A percentile compares a stretch with the other conserved stretches of the same genome.
phyloP scores from a whole-genome alignment of 225 moss, liverwort and hornwort species.

The Thuidium tamariscinum region DNA sequence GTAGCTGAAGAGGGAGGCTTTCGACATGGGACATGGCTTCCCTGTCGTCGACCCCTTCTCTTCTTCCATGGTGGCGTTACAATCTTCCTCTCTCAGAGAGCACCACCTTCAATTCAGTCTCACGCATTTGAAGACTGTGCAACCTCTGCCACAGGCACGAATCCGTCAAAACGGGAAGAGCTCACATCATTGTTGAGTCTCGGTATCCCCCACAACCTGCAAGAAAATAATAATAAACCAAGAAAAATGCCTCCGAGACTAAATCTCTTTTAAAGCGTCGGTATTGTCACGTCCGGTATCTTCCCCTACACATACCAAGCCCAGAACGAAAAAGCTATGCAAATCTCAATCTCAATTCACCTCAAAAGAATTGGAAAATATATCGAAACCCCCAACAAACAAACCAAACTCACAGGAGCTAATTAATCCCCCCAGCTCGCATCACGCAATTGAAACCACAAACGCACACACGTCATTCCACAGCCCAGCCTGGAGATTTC shows the following conservation, averaged over 20 bases:
- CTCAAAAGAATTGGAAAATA: not conserved
- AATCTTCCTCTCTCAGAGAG: not conserved
- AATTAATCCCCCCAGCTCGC: not conserved
- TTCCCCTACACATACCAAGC: not conserved
- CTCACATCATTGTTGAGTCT: not conserved
- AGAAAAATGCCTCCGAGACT: not conserved
- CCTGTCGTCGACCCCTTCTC: conserved; percentile 13
- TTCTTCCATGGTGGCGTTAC: not conserved
- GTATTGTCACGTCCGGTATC: not conserved
- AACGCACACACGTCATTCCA: not conserved
- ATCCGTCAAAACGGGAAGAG: not conserved
- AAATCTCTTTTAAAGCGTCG: not conserved
- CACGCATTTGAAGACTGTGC: not conserved
- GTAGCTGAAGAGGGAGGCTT: conserved; percentile 23
- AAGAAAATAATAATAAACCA: not conserved
- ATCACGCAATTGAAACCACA: not conserved
- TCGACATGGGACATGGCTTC: conserved; percentile 46
- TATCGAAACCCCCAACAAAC: not conserved
- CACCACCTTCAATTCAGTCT: not conserved
- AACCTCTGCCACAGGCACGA: not conserved
- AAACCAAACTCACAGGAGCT: not conserved
- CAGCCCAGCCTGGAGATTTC: not conserved
- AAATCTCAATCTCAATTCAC: not conserved
- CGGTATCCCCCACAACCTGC: not conserved
- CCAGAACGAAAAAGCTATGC: not conserved